Conservation (phyloP, 768 basidiomycete genomes). For the Hygrophoropsis aurantiaca region DNA sequence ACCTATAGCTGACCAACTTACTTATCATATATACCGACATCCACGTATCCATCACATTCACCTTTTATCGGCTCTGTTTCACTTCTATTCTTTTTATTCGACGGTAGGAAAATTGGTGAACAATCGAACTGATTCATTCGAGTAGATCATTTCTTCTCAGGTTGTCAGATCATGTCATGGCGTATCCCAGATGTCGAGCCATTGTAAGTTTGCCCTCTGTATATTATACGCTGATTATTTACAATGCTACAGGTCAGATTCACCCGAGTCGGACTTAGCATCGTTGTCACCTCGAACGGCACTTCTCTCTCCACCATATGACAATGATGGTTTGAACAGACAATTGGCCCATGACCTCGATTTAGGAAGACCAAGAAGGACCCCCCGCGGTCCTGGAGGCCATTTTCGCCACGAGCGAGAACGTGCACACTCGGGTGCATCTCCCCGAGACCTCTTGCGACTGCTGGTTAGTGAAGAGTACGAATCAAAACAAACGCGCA, state of each 20-base stretch:
- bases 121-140: too few relatives aligned
- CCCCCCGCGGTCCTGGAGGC: constrained; percentile 28
- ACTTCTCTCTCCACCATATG: constrained; percentile 27
- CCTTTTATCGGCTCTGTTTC: too few relatives aligned
- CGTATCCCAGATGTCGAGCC: constrained; percentile 7
- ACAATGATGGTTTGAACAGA: constrained; percentile 2
- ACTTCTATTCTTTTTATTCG: too few relatives aligned
- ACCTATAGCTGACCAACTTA: too few relatives aligned
- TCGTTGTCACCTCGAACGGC: constrained; percentile 27
- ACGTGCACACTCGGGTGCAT: constrained; percentile 28
- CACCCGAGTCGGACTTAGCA: constrained; percentile 25
- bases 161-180: constrained; percentile 30
- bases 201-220: constrained; percentile 16
- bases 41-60: too few relatives aligned
- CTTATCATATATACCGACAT: too few relatives aligned
- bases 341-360: too few relatives aligned
- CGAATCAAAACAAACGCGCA: constrained; percentile 39
- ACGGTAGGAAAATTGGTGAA: too few relatives aligned
- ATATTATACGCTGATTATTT: not conserved
- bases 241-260: constrained; percentile 10
- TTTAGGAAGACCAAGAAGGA: constrained; percentile 2
- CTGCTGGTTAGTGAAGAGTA: constrained; percentile 41
- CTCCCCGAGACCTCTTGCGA: constrained; percentile 27
- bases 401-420: constrained; percentile 36
- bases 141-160: too few relatives aligned